Evolutionary conservation across 306 rosid species (phyloP).

Genomic region (Cicer chorassanicum): DNA sequence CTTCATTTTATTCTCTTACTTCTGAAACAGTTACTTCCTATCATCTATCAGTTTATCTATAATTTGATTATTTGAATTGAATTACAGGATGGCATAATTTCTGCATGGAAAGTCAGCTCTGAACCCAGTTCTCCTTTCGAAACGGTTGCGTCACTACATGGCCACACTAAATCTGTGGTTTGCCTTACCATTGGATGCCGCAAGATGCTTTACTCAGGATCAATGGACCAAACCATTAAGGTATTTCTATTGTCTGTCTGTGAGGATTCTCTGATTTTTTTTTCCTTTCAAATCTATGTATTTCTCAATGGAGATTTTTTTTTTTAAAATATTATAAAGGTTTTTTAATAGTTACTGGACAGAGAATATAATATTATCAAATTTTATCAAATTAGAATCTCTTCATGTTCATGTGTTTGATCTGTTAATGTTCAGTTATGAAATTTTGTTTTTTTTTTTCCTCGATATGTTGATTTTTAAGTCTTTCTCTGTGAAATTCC

Average conservation of each 20-base stretch:
- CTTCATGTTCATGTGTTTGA: conserved; percentile 36
- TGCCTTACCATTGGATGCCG: conserved; percentile 43
- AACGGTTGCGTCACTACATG: conserved; percentile 37
- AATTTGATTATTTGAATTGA: neutral
- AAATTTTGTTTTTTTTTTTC: neutral
- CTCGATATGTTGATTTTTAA: conserved; percentile 43
- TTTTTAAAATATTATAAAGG: too few species aligned
- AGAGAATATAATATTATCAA: too few species aligned
- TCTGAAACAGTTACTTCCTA: neutral
- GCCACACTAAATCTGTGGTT: conserved; percentile 42
- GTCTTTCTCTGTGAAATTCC: conserved; percentile 38
- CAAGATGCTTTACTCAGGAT: neutral
- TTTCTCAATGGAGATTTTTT: neutral
- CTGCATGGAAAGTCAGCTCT: conserved; percentile 49
- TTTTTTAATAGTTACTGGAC: too few species aligned
- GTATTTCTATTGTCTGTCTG: too few species aligned
- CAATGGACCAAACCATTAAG: too few species aligned
- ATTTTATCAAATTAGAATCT: conserved; percentile 5
- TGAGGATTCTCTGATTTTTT: too few species aligned
- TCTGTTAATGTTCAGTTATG: conserved; percentile 26
- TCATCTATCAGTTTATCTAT: neutral
- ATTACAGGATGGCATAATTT: conserved; percentile 50
- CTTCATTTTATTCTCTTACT: neutral
- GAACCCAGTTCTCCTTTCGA: conserved; percentile 36
- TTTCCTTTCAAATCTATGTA: too few species aligned